Evolutionary conservation across 23 red algal genomes (phyloP).

Genomic region (Gracilaria vermiculophylla): DNA sequence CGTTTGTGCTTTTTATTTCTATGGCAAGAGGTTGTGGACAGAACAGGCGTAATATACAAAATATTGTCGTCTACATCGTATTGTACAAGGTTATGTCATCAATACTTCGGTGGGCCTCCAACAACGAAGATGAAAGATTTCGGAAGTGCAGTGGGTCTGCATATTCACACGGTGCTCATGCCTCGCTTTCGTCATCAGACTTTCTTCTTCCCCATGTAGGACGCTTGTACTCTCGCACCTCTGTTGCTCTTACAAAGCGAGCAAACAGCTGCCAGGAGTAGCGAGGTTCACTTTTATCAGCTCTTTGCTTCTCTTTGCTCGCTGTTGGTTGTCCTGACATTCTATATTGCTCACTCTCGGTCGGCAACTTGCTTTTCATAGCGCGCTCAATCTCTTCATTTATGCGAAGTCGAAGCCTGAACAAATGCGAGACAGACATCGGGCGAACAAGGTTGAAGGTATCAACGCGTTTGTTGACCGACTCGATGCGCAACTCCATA

Average conservation of each 20-base stretch:
- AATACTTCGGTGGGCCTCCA: too few species aligned
- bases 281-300: constrained; percentile 9
- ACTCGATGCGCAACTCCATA: constrained; percentile 31
- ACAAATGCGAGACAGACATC: constrained; percentile 49
- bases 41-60: not conserved
- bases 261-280: constrained; percentile 56
- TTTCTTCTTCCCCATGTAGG: constrained; percentile 55
- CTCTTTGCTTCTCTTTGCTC: not conserved
- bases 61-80: not conserved
- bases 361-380: constrained; percentile 24
- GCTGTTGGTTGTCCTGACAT: not conserved
- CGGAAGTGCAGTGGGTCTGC: not conserved
- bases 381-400: constrained; percentile 46
- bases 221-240: constrained; percentile 32
- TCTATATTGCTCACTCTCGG: not conserved
- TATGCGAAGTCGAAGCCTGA: constrained; percentile 48
- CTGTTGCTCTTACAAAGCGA: constrained; percentile 45
- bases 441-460: constrained; percentile 57
- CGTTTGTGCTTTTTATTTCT: not conserved
- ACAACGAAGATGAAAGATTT: too few species aligned
- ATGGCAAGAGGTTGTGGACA: not conserved
- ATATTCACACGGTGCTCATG: not conserved
- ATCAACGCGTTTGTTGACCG: constrained; percentile 43
- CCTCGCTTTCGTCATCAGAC: not conserved
- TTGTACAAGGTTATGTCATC: not conserved